A percentile compares a stretch with the other conserved stretches of the same genome.
phyloP scores from a whole-genome alignment of 2,329 filamentous ascomycete genomes.

The Cladorrhinum sp. region DNA sequence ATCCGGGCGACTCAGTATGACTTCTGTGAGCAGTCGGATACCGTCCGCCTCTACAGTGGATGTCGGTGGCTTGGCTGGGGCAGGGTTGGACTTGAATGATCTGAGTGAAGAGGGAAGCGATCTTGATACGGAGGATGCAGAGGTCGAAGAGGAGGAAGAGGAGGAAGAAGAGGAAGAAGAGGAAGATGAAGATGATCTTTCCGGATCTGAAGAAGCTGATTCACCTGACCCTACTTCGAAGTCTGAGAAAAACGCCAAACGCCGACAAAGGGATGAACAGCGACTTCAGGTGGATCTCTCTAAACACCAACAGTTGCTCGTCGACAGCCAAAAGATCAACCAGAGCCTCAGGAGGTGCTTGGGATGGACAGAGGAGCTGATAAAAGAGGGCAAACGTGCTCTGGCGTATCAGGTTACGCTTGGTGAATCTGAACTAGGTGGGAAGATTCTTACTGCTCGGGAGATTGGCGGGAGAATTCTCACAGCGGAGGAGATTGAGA shows the following conservation, averaged over 20 bases:
- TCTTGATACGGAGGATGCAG: conserved; percentile 46
- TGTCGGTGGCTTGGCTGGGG: conserved; percentile 40
- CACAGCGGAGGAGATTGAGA: conserved; percentile 1
- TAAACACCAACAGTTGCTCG: conserved; percentile 82
- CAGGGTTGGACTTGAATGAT: conserved; percentile 47
- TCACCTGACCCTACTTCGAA: conserved; percentile 40
- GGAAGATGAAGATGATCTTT: conserved; percentile 52
- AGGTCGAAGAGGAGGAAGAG: conserved; percentile 47
- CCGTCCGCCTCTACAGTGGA: conserved; percentile 43
- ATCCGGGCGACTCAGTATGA: conserved; percentile 67
- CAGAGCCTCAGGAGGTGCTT: conserved; percentile 88
- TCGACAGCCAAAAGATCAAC: conserved; percentile 93
- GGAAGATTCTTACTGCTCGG: conserved; percentile 70
- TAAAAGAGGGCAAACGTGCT: conserved; percentile 83
- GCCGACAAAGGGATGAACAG: conserved; percentile 74
- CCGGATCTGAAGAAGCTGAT: conserved; percentile 39
- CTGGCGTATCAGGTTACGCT: conserved; percentile 77
- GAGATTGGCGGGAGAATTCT: conserved; percentile 36
- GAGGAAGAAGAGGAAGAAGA: conserved; percentile 47
- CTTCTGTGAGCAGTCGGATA: conserved; percentile 38
- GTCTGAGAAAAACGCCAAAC: conserved; percentile 44
- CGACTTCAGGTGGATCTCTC: conserved; percentile 79
- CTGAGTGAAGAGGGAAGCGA: conserved; percentile 46
- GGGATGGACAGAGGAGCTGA: conserved; percentile 84
- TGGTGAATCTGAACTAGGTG: conserved; percentile 78